A percentile compares a stretch with the other conserved stretches of the same genome.
phyloP scores from a whole-genome alignment of 1,284 basidiomycete species.

The Papiliotrema laurentii region DNA sequence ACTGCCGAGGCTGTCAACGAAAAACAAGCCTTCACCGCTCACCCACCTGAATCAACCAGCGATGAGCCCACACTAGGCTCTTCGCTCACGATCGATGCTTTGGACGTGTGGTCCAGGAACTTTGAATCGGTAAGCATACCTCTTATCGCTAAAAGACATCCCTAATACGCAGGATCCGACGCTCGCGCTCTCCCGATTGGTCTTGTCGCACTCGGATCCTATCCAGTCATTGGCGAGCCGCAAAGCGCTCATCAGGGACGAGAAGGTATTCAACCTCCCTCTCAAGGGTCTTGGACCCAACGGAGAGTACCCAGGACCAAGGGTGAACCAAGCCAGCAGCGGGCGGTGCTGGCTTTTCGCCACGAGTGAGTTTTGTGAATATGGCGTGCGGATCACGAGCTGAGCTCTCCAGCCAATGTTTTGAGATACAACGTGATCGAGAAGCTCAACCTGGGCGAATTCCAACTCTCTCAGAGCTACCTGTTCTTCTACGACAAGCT shows the following conservation, averaged over 20 bases:
- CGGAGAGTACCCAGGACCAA: constrained; percentile 56
- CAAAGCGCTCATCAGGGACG: constrained; percentile 60
- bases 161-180: constrained; percentile 50
- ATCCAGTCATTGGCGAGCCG: constrained; percentile 63
- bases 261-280: constrained; percentile 78
- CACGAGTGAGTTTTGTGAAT: constrained; percentile 54
- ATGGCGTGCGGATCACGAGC: neutral
- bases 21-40: neutral
- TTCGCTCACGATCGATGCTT: neutral
- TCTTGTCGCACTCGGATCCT: constrained; percentile 72
- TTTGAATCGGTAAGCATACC: constrained; percentile 2
- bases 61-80: no score
- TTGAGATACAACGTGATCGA: constrained; percentile 79
- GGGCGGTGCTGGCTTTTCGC: constrained; percentile 93
- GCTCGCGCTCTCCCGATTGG: constrained; percentile 69
- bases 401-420: constrained; percentile 57
- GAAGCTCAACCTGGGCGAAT: constrained; percentile 76
- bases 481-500: constrained; percentile 93
- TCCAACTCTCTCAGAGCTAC: constrained; percentile 83
- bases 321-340: constrained; percentile 81
- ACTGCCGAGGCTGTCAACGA: neutral
- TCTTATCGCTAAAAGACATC: neutral
- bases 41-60: no score
- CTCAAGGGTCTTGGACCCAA: constrained; percentile 57
- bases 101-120: constrained; percentile 3